A percentile compares a stretch with the other conserved stretches of the same genome.
Conservation (phyloP, 306 rosid species). For the Quercus robur region DNA sequence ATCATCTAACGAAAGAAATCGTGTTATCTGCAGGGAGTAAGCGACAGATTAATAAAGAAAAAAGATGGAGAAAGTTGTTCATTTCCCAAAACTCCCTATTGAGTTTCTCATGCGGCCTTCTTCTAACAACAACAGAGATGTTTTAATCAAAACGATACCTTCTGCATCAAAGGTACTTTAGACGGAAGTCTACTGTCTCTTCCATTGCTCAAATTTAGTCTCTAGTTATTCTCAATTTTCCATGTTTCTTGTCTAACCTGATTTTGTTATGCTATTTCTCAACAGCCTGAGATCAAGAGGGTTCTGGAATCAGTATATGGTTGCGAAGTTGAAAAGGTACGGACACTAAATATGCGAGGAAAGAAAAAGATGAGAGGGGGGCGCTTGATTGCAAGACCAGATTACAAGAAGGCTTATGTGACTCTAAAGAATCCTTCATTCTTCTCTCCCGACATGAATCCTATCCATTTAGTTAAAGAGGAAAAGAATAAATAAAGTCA, state of each 20-base stretch:
- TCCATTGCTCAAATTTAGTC: neutral
- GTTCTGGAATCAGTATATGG: neutral
- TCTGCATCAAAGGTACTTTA: slow-evolving; percentile 1
- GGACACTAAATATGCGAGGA: slow-evolving; percentile 5
- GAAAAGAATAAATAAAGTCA: neutral
- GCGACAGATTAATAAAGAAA: neutral
- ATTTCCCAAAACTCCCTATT: neutral
- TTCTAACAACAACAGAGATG: neutral
- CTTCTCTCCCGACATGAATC: neutral
- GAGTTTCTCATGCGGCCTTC: slow-evolving; percentile 6
- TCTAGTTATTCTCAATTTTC: neutral
- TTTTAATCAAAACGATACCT: neutral
- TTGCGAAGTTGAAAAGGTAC: neutral
- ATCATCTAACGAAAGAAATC: neutral
- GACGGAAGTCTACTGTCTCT: neutral
- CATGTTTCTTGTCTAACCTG: neutral
- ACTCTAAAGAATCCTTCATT: neutral
- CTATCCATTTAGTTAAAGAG: neutral
- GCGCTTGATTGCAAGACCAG: neutral
- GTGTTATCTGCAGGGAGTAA: neutral
- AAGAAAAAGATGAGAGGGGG: neutral
- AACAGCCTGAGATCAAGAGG: neutral
- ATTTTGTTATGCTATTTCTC: neutral
- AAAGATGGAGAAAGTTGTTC: neutral
- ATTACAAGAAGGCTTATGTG: slow-evolving; percentile 12